Conservation (phyloP, 352 stramenopile genomes). For the Aphanomyces invadans region DNA sequence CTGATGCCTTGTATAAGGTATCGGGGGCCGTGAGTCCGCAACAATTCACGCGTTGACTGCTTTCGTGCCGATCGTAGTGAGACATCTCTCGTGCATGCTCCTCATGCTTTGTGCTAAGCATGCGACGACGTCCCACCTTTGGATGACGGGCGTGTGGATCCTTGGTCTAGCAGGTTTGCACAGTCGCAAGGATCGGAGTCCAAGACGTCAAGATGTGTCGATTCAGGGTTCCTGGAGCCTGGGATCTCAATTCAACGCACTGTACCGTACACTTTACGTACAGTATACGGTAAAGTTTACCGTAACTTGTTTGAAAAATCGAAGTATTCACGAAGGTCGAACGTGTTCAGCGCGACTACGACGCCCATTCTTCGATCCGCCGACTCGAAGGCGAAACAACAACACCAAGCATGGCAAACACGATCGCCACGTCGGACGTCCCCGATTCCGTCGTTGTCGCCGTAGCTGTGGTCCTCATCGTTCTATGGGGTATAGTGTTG, state of each 20-base stretch:
- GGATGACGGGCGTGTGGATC: too few relatives aligned
- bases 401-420: not conserved
- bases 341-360: not conserved
- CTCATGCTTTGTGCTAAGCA: too few relatives aligned
- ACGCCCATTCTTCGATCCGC: not conserved
- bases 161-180: too few relatives aligned
- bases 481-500: constrained; percentile 12
- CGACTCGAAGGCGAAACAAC: not conserved
- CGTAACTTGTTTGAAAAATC: not conserved
- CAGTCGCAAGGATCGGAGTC: too few relatives aligned
- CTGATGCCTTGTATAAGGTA: too few relatives aligned
- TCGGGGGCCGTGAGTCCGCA: too few relatives aligned
- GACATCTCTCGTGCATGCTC: too few relatives aligned
- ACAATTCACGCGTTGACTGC: too few relatives aligned
- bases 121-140: too few relatives aligned
- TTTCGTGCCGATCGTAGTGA: too few relatives aligned
- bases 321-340: not conserved
- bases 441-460: not conserved
- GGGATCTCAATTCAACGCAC: not conserved
- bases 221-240: not conserved
- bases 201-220: not conserved
- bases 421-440: not conserved
- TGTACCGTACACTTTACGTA: not conserved
- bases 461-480: constrained; percentile 9
- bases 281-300: constrained; percentile 7